Conservation (phyloP, 768 basidiomycete species). For the Tylopilus subfusipes region DNA sequence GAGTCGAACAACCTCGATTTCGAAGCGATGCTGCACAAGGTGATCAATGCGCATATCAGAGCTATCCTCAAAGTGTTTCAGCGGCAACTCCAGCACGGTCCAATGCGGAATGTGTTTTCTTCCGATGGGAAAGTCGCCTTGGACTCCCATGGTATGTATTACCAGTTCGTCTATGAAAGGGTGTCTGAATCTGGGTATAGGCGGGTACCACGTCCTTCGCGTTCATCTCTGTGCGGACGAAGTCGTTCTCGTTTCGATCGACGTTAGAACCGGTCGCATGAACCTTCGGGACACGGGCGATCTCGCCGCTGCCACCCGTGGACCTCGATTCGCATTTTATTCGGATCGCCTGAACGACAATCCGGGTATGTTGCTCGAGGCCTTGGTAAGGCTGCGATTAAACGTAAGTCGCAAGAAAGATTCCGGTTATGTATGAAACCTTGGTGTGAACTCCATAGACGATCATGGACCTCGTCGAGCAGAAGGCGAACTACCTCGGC, state of each 20-base stretch:
- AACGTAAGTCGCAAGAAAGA: conserved; percentile 43
- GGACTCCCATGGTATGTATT: conserved; percentile 49
- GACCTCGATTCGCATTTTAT: conserved; percentile 56
- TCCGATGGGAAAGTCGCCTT: conserved; percentile 56
- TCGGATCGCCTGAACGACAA: conserved; percentile 67
- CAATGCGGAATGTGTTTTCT: conserved; percentile 56
- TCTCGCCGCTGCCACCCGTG: conserved; percentile 69
- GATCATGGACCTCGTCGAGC: conserved; percentile 76
- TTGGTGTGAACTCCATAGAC: conserved; percentile 50
- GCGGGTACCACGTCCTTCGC: conserved; percentile 54
- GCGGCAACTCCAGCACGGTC: conserved; percentile 48
- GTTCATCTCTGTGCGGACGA: conserved; percentile 75
- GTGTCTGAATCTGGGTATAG: conserved; percentile 33
- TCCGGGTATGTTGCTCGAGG: conserved; percentile 55
- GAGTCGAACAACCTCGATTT: conserved; percentile 71
- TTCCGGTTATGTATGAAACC: background rate
- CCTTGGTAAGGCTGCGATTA: conserved; percentile 57
- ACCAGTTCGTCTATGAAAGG: background rate
- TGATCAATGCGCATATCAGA: conserved; percentile 63
- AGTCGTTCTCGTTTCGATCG: conserved; percentile 71
- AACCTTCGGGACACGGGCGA: conserved; percentile 80
- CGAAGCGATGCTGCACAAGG: conserved; percentile 58
- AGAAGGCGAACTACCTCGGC: conserved; percentile 85
- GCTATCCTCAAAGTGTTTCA: conserved; percentile 59
- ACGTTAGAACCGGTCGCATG: conserved; percentile 74